Evolutionary conservation across 2,329 filamentous ascomycete species (phyloP), one percentile per base, ranked within the genome.

Genomic region (Dactylellina leptospora): DNA sequence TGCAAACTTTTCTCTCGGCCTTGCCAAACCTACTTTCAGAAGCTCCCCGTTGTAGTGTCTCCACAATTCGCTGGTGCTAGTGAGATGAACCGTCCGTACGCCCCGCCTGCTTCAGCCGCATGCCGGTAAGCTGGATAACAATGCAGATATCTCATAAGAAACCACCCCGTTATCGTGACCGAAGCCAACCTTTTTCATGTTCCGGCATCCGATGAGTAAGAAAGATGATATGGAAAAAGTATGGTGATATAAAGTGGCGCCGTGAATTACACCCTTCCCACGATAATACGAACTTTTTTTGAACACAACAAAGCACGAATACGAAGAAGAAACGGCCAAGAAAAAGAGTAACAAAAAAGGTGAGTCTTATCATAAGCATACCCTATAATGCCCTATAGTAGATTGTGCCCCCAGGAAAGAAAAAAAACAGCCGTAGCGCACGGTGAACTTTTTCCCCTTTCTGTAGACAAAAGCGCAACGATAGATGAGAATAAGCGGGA

Each of bases 371-470:
- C 23, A 22, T 42, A 40, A 50, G 50, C 60, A 64, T 64, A 33
- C 60, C 60, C 48, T 63, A 50, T 27, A 51, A 58, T 66, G 44
- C 62, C 51, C 44, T 40, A 40, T 2, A 40, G 18, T 59, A 64
- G 58, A 63, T 55, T 30, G n/a, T 36, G 27, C 33, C 33, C 58
- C 33, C 33, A 36, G 23, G 38, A 16, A 33, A 48, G 20, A 47
- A 33, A 45, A 45, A 56, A 50, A 50, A n/a, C n/a, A n/a, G n/a
- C n/a, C n/a, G n/a, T n/a, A n/a, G n/a, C 22, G 16, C 18, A 61
- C 45, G 16, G 13, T 33, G 13, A 33, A 33, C 30, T 6, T 6
- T 33, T 6, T n/a, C n/a, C n/a, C n/a, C n/a, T n/a, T n/a, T n/a
- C n/a, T n/a, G n/a, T n/a, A 5, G 28, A 33, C 36, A 16, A 40